These are phyloP conservation scores for Gossypium anomalum DNA, from an alignment of 345 rosid species.

Conservation along the genomic window DNA sequence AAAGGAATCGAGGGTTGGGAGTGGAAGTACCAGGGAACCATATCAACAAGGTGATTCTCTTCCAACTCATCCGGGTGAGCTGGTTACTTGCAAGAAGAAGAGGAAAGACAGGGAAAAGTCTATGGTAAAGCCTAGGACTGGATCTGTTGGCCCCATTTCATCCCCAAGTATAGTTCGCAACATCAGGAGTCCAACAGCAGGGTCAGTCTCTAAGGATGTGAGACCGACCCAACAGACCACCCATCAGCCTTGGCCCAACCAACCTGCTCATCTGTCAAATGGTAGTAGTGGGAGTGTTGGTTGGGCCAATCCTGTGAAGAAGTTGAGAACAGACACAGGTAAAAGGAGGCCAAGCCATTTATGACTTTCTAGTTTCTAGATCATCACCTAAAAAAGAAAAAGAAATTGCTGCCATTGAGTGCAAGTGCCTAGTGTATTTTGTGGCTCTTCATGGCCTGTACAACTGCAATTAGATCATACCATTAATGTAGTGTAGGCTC, in stretches of 20 bases:
- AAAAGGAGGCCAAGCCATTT: slow-evolving; percentile 88
- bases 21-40: slow-evolving; percentile 49
- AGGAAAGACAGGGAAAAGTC: slow-evolving; percentile 95
- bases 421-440: slow-evolving; percentile 14
- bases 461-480: slow-evolving; percentile 23
- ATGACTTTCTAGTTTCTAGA: slow-evolving; percentile 29
- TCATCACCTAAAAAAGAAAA: slow-evolving; percentile 3
- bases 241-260: slow-evolving; percentile 74
- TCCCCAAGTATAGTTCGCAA: slow-evolving; percentile 65
- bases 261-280: slow-evolving; percentile 49
- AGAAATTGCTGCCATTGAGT: slow-evolving; percentile 15
- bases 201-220: slow-evolving; percentile 49
- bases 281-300: slow-evolving; percentile 58
- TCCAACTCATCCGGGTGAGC: slow-evolving; percentile 81
- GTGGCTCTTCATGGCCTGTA: slow-evolving; percentile 21
- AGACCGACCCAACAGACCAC: slow-evolving; percentile 40
- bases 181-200: slow-evolving; percentile 51
- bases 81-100: slow-evolving; percentile 96
- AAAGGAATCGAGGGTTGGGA: slow-evolving; percentile 65
- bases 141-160: slow-evolving; percentile 69
- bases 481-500: slow-evolving; percentile 35
- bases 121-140: slow-evolving; percentile 49
- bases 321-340: slow-evolving; percentile 89
- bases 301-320: slow-evolving; percentile 99
- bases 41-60: slow-evolving; percentile 60